phyloP scores from a whole-genome alignment of 495 filamentous ascomycete genomes.

The Rhypophila decipiens region DNA sequence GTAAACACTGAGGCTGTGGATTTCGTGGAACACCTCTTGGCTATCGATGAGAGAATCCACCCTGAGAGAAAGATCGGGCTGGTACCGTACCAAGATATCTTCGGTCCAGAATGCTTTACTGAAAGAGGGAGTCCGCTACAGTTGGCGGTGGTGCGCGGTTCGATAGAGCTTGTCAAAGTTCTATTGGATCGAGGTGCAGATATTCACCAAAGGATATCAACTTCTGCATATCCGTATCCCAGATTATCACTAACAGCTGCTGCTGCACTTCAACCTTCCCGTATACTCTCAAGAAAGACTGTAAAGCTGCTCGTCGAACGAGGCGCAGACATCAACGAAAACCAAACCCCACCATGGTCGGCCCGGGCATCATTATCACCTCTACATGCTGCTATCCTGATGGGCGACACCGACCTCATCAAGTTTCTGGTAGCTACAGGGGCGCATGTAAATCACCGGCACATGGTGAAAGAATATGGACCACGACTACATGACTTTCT shows the following conservation, averaged over 20 bases:
- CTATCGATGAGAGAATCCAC: not conserved
- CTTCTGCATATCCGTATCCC: too few relatives aligned
- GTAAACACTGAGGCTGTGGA: not conserved
- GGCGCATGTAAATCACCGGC: not conserved
- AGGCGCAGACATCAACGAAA: not conserved
- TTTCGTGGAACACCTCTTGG: not conserved
- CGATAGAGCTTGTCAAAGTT: too few relatives aligned
- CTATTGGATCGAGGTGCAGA: too few relatives aligned
- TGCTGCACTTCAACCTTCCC: not conserved
- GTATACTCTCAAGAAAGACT: not conserved
- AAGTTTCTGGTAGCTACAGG: not conserved
- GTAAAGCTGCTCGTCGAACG: not conserved
- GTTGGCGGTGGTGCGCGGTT: too few relatives aligned
- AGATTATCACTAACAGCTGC: not conserved
- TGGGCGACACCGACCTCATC: not conserved
- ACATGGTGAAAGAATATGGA: too few relatives aligned
- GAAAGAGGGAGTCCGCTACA: too few relatives aligned
- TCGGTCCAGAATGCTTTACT: too few relatives aligned
- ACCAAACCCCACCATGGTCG: not conserved
- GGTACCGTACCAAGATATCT: too few relatives aligned
- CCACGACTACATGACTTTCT: too few relatives aligned
- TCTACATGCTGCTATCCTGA: not conserved
- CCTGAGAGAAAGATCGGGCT: not conserved
- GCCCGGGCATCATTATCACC: not conserved
- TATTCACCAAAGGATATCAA: not conserved